Conservation (phyloP, 1,139 yeast species). For the Saccharomyces hybrid region DNA sequence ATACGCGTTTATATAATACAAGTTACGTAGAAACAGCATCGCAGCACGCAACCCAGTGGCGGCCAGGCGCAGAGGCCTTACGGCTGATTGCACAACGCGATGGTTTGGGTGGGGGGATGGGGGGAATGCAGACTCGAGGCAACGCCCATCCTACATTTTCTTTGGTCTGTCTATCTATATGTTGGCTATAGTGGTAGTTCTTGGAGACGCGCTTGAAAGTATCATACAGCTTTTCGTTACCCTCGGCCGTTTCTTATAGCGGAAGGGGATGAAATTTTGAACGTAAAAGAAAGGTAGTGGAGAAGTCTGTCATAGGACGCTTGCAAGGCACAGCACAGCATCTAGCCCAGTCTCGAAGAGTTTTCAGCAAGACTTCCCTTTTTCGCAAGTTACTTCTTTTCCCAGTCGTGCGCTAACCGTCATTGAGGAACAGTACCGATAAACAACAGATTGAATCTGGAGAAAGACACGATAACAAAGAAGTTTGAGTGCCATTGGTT, state of each 20-base stretch:
- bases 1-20: too few relatives aligned
- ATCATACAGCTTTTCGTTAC: neutral
- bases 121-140: too few relatives aligned
- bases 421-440: neutral
- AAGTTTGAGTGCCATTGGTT: neutral
- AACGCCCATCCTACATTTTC: too few relatives aligned
- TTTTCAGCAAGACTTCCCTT: neutral
- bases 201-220: too few relatives aligned
- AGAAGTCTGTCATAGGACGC: neutral
- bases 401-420: neutral
- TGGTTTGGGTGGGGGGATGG: too few relatives aligned
- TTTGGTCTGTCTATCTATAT: too few relatives aligned
- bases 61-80: too few relatives aligned
- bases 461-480: neutral
- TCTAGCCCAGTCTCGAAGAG: too few relatives aligned
- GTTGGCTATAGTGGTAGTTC: too few relatives aligned
- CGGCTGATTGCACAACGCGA: too few relatives aligned
- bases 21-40: too few relatives aligned
- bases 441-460: neutral
- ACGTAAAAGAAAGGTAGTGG: neutral
- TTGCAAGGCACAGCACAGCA: neutral
- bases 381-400: neutral
- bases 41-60: too few relatives aligned
- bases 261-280: constrained; percentile 1
- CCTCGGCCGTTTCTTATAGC: neutral